These are phyloP conservation scores for Cadophora malorum DNA, from an alignment of 2,329 filamentous ascomycete genomes.

Conservation along the genomic window DNA sequence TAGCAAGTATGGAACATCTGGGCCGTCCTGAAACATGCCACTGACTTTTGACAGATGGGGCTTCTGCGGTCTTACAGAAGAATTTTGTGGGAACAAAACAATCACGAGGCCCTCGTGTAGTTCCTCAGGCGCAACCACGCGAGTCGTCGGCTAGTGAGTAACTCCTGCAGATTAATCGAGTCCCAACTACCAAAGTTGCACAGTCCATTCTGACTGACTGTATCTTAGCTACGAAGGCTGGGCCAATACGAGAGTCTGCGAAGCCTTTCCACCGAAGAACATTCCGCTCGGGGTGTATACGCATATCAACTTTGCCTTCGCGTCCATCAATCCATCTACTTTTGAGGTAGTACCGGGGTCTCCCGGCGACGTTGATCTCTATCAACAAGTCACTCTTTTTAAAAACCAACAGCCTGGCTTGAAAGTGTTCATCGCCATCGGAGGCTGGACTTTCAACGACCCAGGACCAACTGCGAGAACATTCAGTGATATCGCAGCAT, in stretches of 20 bases:
- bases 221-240: conserved; percentile 9
- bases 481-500: conserved; percentile 6
- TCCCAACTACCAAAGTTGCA: too few species aligned
- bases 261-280: conserved; percentile 1
- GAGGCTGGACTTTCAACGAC: conserved; percentile 30
- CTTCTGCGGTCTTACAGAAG: conserved; percentile 19
- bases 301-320: conserved; percentile 48
- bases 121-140: conserved; percentile 29
- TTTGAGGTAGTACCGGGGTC: conserved; percentile 43
- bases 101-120: background rate
- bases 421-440: conserved; percentile 25
- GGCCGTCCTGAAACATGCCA: too few species aligned
- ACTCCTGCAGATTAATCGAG: too few species aligned
- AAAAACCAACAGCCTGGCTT: conserved; percentile 22
- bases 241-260: conserved; percentile 1
- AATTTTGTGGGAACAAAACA: conserved; percentile 8
- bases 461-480: conserved; percentile 7
- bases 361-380: conserved; percentile 15
- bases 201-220: conserved; percentile 3
- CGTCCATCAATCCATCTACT: conserved; percentile 48
- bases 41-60: too few species aligned
- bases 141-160: conserved; percentile 13
- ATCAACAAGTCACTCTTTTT: conserved; percentile 29
- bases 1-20: too few species aligned
- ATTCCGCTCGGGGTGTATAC: conserved; percentile 27